Evolutionary conservation across 2,329 filamentous ascomycete genomes (phyloP).

Genomic region (Diplodia sapinea): DNA sequence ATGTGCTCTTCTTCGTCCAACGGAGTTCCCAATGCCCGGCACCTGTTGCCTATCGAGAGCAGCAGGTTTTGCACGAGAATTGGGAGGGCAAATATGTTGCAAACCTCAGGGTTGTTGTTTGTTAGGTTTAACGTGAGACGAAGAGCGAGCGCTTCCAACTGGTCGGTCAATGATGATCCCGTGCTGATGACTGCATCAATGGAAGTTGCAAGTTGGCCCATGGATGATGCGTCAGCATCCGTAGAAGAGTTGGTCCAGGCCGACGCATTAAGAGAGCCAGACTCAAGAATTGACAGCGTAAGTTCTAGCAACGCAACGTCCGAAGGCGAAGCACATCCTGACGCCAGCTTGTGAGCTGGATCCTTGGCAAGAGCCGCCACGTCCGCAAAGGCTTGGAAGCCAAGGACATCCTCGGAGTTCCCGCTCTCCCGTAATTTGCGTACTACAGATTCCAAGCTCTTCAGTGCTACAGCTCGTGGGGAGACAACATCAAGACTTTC

Average conservation of each 20-base stretch:
- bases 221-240: conserved; percentile 52
- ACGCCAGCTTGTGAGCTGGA: conserved; percentile 6
- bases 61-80: conserved; percentile 56
- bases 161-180: neutral
- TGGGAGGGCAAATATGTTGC: conserved; percentile 66
- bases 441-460: conserved; percentile 65
- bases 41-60: conserved; percentile 40
- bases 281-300: conserved; percentile 61
- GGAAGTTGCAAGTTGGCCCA: conserved; percentile 43
- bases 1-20: conserved; percentile 60
- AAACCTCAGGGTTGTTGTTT: conserved; percentile 76
- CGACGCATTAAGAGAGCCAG: conserved; percentile 34
- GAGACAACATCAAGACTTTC: conserved; percentile 60
- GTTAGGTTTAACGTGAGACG: conserved; percentile 83
- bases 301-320: conserved; percentile 45
- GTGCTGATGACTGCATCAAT: conserved; percentile 20
- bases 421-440: conserved; percentile 58
- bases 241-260: conserved; percentile 34
- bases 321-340: conserved; percentile 29
- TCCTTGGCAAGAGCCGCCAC: conserved; percentile 52
- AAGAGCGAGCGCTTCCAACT: conserved; percentile 51
- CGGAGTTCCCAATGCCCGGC: conserved; percentile 38
- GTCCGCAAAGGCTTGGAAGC: conserved; percentile 40
- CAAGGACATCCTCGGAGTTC: conserved; percentile 57
- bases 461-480: conserved; percentile 67